Conservation (phyloP, 139 green algal genomes). For the Coelastrella sp. region DNA sequence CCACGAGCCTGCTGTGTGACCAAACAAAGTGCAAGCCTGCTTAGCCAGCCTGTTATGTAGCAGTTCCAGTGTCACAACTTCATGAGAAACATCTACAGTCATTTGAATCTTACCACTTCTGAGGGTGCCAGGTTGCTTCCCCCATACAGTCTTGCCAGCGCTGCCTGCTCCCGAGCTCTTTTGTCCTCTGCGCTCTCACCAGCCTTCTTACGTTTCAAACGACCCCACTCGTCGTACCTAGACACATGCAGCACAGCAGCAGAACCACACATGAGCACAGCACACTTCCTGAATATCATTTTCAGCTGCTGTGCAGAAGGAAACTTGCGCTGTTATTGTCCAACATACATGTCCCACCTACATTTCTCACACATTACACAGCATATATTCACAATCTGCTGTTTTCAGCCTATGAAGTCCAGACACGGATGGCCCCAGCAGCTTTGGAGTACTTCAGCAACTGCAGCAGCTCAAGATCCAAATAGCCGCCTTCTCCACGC, state of each 20-base stretch:
- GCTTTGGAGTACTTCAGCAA: too few species aligned
- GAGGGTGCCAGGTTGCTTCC: constrained; percentile 34
- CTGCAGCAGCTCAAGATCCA: too few species aligned
- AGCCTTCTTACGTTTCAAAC: constrained; percentile 74
- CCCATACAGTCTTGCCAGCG: constrained; percentile 68
- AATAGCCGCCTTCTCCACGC: too few species aligned
- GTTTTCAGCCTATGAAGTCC: too few species aligned
- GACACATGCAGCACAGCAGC: background rate
- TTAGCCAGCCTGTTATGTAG: too few species aligned
- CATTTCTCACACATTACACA: too few species aligned
- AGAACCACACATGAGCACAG: background rate
- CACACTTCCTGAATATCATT: background rate
- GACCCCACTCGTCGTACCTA: constrained; percentile 89
- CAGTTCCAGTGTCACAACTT: background rate
- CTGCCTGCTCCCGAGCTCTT: constrained; percentile 73
- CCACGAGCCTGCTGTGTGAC: too few species aligned
- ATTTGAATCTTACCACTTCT: background rate
- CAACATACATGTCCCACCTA: too few species aligned
- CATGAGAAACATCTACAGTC: background rate
- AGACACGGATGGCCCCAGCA: too few species aligned
- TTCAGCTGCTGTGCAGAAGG: background rate
- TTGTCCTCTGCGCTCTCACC: constrained; percentile 59
- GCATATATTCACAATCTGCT: too few species aligned
- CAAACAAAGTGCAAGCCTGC: too few species aligned
- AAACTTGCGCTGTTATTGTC: background rate